These are phyloP conservation scores for Colletotrichum plurivorum DNA, from an alignment of 2,329 filamentous ascomycete species.

Conservation along the genomic window DNA sequence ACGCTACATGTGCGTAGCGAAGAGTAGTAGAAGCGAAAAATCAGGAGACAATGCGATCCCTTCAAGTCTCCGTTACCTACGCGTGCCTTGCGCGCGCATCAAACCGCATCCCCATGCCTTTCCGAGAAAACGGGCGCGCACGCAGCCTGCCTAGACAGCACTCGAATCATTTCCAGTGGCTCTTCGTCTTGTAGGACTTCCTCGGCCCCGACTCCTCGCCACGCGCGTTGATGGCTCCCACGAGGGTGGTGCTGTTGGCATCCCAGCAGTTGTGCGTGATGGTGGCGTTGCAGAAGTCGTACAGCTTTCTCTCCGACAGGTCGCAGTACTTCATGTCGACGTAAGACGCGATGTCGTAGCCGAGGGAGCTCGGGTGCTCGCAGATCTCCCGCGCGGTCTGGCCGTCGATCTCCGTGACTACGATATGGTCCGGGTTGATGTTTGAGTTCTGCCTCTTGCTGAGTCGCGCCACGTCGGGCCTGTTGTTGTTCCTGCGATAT, in stretches of 20 bases:
- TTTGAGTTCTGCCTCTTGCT: constrained; percentile 12
- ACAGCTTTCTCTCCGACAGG: background rate
- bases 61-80: too few relatives aligned
- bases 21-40: too few relatives aligned
- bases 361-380: constrained; percentile 14
- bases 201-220: background rate
- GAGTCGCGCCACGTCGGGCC: background rate
- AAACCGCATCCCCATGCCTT: too few relatives aligned
- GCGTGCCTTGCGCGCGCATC: too few relatives aligned
- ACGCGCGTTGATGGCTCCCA: constrained; percentile 6
- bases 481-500: background rate
- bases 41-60: too few relatives aligned
- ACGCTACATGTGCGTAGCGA: too few relatives aligned
- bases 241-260: constrained; percentile 6
- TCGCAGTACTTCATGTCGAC: constrained; percentile 32
- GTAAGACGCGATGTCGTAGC: constrained; percentile 28
- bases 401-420: constrained; percentile 20
- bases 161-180: constrained; percentile 20
- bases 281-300: constrained; percentile 9
- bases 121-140: background rate
- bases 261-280: constrained; percentile 23
- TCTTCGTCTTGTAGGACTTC: constrained; percentile 5
- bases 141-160: background rate
- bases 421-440: constrained; percentile 15
- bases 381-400: constrained; percentile 26